These are phyloP conservation scores for Nannizziopsis barbatae DNA, from an alignment of 2,329 filamentous ascomycete genomes.

Conservation along the genomic window DNA sequence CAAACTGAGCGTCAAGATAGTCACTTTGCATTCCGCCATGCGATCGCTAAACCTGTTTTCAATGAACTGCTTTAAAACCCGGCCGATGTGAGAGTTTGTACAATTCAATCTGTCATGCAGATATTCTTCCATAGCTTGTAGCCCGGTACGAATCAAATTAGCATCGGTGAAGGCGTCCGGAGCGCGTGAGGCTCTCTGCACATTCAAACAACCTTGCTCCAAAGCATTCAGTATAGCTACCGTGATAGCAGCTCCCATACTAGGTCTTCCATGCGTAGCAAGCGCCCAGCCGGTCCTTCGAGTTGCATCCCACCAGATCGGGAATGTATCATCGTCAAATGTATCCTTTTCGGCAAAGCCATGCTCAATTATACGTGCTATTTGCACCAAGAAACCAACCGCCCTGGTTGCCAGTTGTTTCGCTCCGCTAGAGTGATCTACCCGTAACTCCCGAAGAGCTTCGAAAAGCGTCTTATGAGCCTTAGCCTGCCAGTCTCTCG, in stretches of 20 bases:
- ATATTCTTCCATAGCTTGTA: slow-evolving; percentile 18
- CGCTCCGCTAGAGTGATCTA: slow-evolving; percentile 50
- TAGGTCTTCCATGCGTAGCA: slow-evolving; percentile 54
- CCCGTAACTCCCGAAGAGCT: slow-evolving; percentile 41
- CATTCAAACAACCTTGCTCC: slow-evolving; percentile 21
- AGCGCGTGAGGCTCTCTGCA: neutral
- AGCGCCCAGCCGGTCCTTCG: slow-evolving; percentile 52
- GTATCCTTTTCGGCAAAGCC: slow-evolving; percentile 18
- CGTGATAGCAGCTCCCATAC: slow-evolving; percentile 53
- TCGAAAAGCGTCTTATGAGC: slow-evolving; percentile 39
- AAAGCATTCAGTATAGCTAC: slow-evolving; percentile 41
- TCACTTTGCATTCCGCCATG: slow-evolving; percentile 25
- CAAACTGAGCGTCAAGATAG: slow-evolving; percentile 50
- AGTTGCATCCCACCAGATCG: slow-evolving; percentile 46
- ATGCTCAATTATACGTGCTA: slow-evolving; percentile 31
- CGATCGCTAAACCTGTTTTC: slow-evolving; percentile 12
- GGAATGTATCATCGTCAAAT: slow-evolving; percentile 12
- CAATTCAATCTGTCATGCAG: slow-evolving; percentile 17
- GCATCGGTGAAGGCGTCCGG: neutral
- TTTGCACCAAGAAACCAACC: slow-evolving; percentile 40
- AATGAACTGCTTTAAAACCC: slow-evolving; percentile 19
- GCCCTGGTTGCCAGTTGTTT: slow-evolving; percentile 47
- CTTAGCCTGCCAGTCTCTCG: slow-evolving; percentile 1
- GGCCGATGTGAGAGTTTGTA: slow-evolving; percentile 16
- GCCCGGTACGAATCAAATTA: slow-evolving; percentile 20